These are phyloP conservation scores for Claviceps sp. DNA, from an alignment of 2,329 filamentous ascomycete species.

Conservation along the genomic window DNA sequence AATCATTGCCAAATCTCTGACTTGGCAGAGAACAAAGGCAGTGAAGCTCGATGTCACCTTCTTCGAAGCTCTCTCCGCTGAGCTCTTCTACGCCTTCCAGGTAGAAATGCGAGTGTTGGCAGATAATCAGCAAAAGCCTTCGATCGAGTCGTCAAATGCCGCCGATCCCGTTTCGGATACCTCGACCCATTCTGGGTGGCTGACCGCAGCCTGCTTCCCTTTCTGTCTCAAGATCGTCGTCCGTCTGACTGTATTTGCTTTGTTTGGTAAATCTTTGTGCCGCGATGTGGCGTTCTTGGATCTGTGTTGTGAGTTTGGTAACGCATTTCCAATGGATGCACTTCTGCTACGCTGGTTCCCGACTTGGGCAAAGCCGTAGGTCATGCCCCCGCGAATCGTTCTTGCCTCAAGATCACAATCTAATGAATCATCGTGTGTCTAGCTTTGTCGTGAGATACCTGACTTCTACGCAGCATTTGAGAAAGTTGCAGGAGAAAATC, in stretches of 20 bases:
- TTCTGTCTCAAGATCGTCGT: constrained; percentile 7
- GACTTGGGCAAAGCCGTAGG: constrained; percentile 4
- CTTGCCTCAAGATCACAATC: neutral
- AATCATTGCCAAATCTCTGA: constrained; percentile 7
- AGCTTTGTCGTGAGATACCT: constrained; percentile 4
- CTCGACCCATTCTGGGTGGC: neutral
- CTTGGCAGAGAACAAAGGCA: constrained; percentile 7
- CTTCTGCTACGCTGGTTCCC: constrained; percentile 6
- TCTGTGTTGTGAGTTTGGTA: constrained; percentile 6
- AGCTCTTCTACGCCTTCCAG: constrained; percentile 6
- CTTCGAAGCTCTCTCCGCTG: constrained; percentile 7
- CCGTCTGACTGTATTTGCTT: constrained; percentile 6
- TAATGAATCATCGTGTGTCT: neutral
- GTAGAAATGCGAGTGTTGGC: constrained; percentile 1
- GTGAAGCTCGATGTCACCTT: constrained; percentile 6
- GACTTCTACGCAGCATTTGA: neutral
- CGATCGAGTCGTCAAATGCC: too few relatives aligned
- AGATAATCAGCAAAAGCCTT: neutral
- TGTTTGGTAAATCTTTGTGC: constrained; percentile 7
- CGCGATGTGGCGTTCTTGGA: constrained; percentile 5
- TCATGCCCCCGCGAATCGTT: neutral
- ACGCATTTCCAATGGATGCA: constrained; percentile 6
- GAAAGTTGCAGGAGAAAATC: constrained; percentile 2
- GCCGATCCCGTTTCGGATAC: too few relatives aligned
- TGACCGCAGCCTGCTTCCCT: constrained; percentile 6